These are phyloP conservation scores for Martiniozyma asiatica DNA, from an alignment of 1,139 yeast species.

Conservation along the genomic window DNA sequence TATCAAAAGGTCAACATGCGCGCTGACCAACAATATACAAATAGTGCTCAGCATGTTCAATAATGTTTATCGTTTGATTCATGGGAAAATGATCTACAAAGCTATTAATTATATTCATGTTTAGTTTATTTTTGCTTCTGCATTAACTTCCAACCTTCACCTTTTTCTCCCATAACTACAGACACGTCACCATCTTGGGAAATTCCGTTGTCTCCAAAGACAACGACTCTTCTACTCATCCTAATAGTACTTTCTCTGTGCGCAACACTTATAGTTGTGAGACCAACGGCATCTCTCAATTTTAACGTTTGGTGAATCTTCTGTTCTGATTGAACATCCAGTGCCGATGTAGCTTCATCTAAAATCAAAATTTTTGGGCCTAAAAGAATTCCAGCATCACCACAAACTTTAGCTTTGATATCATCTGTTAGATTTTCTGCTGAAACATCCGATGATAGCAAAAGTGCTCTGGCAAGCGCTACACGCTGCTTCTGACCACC, in stretches of 20 bases:
- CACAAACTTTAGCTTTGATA: constrained; percentile 7
- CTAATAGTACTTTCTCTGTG: constrained; percentile 79
- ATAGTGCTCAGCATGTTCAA: too few relatives aligned
- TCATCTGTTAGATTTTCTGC: too few relatives aligned
- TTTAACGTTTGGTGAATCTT: constrained; percentile 59
- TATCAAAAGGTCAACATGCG: too few relatives aligned
- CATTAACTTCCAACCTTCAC: too few relatives aligned
- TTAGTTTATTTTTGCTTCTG: too few relatives aligned
- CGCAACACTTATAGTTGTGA: constrained; percentile 86
- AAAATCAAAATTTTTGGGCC: constrained; percentile 59
- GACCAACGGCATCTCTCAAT: constrained; percentile 43
- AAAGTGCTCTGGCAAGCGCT: constrained; percentile 71
- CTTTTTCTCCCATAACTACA: background rate
- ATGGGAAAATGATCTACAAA: too few relatives aligned
- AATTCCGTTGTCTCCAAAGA: too few relatives aligned
- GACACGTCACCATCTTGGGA: background rate
- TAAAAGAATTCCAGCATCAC: constrained; percentile 17
- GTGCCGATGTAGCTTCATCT: constrained; percentile 77
- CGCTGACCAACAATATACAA: too few relatives aligned
- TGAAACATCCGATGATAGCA: constrained; percentile 28
- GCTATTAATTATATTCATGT: too few relatives aligned
- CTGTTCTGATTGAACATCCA: constrained; percentile 75
- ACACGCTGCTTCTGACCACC: constrained; percentile 84
- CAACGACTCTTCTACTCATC: constrained; percentile 73
- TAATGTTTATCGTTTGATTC: too few relatives aligned